These are phyloP conservation scores for Creolimax fragrantissima DNA, from an alignment of 78 protist species.

Conservation along the genomic window DNA sequence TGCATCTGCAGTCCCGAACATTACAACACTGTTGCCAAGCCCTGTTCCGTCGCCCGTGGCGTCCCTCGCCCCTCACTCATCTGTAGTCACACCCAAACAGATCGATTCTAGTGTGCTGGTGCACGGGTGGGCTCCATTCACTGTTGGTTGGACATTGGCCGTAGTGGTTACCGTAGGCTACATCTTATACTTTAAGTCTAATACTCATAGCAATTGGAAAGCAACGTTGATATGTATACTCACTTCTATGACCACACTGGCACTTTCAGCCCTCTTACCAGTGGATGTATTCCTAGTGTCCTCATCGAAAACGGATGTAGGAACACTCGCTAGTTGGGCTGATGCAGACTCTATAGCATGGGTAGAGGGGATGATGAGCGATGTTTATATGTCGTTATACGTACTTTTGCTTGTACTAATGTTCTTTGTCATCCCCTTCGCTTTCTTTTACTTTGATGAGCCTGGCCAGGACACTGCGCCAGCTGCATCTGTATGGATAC, in stretches of 20 bases:
- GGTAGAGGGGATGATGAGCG: background rate
- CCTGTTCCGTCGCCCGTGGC: background rate
- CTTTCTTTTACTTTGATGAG: background rate
- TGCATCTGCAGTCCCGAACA: background rate
- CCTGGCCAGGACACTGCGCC: background rate
- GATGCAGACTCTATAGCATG: background rate
- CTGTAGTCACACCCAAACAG: background rate
- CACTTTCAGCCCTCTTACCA: background rate
- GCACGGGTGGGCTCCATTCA: background rate
- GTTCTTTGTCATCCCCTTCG: background rate
- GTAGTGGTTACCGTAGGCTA: background rate
- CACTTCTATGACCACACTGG: background rate
- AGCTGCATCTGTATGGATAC: background rate
- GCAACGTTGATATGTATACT: background rate
- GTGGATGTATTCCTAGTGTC: background rate
- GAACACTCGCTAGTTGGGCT: background rate
- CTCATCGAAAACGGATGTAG: background rate
- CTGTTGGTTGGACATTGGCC: background rate
- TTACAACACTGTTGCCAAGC: background rate
- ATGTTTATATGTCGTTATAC: background rate
- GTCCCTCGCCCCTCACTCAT: background rate
- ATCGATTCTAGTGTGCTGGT: background rate
- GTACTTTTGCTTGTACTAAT: background rate
- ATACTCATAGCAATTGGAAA: background rate
- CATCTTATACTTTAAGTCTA: background rate